Evolutionary conservation across 768 basidiomycete genomes (phyloP).

Genomic region (Rhizopogon vinicolor): DNA sequence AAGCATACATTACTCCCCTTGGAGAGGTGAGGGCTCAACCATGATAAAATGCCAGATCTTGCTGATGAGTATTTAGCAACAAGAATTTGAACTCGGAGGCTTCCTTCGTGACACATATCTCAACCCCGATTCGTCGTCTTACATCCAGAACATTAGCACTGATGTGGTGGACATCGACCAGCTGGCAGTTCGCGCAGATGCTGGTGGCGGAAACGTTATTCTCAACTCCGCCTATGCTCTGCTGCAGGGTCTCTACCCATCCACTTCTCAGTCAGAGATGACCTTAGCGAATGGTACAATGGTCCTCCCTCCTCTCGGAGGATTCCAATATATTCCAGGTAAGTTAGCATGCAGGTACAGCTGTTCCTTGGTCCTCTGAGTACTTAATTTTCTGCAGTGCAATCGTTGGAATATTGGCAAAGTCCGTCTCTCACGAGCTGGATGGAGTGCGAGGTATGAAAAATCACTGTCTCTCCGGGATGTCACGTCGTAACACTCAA

Average conservation of each 20-base stretch:
- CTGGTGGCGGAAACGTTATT: conserved; percentile 74
- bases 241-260: conserved; percentile 82
- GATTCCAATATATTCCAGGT: conserved; percentile 80
- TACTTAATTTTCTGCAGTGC: conserved; percentile 7
- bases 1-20: conserved; percentile 67
- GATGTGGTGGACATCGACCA: conserved; percentile 66
- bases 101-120: conserved; percentile 63
- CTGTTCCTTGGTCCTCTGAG: background rate
- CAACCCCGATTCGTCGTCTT: conserved; percentile 53
- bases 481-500: background rate
- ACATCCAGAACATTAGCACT: conserved; percentile 60
- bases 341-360: background rate
- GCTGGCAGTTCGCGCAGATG: conserved; percentile 73
- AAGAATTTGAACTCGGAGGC: conserved; percentile 60
- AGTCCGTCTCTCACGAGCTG: conserved; percentile 73
- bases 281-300: conserved; percentile 68
- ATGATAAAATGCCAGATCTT: background rate
- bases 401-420: conserved; percentile 52
- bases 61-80: conserved; percentile 36
- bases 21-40: conserved; percentile 46
- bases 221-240: conserved; percentile 82
- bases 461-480: background rate
- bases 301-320: conserved; percentile 72
- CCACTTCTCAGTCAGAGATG: conserved; percentile 58
- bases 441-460: conserved; percentile 50